phyloP scores from a whole-genome alignment of 306 rosid genomes.

The Lithocarpus polystachyus region DNA sequence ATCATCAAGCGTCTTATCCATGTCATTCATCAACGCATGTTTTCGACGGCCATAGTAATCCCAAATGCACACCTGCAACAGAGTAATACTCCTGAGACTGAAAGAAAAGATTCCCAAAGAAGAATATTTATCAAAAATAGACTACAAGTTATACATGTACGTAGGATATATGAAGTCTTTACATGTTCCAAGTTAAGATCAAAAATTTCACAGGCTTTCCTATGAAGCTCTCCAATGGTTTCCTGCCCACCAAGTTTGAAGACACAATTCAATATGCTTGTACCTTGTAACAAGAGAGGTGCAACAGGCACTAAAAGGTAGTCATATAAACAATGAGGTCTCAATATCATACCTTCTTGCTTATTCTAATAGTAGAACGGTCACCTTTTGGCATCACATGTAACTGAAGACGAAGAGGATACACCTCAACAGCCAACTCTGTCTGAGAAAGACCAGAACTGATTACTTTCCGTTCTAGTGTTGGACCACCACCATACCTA shows the following conservation, averaged over 20 bases:
- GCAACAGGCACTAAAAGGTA: conserved; percentile 17
- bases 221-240: conserved; percentile 90
- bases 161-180: conserved; percentile 30
- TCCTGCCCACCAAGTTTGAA: conserved; percentile 65
- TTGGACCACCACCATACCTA: conserved; percentile 99
- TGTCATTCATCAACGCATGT: conserved; percentile 91
- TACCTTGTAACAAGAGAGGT: conserved; percentile 12
- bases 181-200: conserved; percentile 85
- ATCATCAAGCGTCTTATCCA: conserved; percentile 96
- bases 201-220: conserved; percentile 84
- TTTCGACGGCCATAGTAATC: conserved; percentile 82
- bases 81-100: conserved; percentile 9
- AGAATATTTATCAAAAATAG: not conserved
- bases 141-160: conserved; percentile 8
- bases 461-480: conserved; percentile 76
- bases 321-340: conserved; percentile 20
- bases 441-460: conserved; percentile 85
- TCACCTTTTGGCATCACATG: conserved; percentile 77
- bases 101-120: conserved; percentile 13
- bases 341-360: conserved; percentile 80
- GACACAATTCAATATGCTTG: conserved; percentile 16
- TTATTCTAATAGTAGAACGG: conserved; percentile 69
- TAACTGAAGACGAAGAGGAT: conserved; percentile 90
- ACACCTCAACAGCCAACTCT: conserved; percentile 92
- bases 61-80: conserved; percentile 81